These are phyloP conservation scores for Aspergillus wentii DNA, from an alignment of 495 filamentous ascomycete genomes.

Conservation along the genomic window DNA sequence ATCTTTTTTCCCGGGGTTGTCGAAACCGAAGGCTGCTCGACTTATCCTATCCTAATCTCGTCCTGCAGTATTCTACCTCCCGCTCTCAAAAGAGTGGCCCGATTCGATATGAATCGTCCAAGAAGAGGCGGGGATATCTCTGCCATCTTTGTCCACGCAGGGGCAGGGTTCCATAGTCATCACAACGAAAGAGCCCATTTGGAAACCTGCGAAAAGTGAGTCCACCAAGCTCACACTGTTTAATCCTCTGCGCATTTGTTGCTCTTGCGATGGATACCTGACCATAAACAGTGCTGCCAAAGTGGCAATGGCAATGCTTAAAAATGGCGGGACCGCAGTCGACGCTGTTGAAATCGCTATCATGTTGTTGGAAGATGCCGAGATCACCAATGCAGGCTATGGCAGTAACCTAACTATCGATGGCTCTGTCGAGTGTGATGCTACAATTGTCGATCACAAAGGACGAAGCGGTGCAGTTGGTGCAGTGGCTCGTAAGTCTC, in stretches of 20 bases:
- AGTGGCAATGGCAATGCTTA: conserved; percentile 73
- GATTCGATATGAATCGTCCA: conserved; percentile 20
- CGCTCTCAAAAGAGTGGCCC: neutral
- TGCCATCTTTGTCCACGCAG: conserved; percentile 93
- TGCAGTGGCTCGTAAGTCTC: conserved; percentile 73
- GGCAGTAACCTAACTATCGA: conserved; percentile 93
- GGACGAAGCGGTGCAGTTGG: conserved; percentile 91
- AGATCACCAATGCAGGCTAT: conserved; percentile 94
- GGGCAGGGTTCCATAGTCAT: conserved; percentile 87
- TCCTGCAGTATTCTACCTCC: neutral
- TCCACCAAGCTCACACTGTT: too few species aligned
- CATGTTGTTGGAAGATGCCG: conserved; percentile 78
- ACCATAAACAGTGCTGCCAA: conserved; percentile 61
- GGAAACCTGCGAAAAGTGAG: conserved; percentile 81
- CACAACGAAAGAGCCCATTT: conserved; percentile 82
- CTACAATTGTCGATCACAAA: conserved; percentile 82
- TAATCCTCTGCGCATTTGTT: neutral
- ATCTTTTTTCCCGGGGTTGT: too few species aligned
- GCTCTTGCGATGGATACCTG: conserved; percentile 4
- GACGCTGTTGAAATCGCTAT: conserved; percentile 94
- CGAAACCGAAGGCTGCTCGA: neutral
- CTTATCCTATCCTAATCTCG: neutral
- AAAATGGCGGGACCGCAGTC: conserved; percentile 69
- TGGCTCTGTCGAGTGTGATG: conserved; percentile 90
- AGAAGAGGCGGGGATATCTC: conserved; percentile 40